Base-by-base conservation (phyloP, 1,284 basidiomycete genomes). In the Marasmius oreades region DNA sequence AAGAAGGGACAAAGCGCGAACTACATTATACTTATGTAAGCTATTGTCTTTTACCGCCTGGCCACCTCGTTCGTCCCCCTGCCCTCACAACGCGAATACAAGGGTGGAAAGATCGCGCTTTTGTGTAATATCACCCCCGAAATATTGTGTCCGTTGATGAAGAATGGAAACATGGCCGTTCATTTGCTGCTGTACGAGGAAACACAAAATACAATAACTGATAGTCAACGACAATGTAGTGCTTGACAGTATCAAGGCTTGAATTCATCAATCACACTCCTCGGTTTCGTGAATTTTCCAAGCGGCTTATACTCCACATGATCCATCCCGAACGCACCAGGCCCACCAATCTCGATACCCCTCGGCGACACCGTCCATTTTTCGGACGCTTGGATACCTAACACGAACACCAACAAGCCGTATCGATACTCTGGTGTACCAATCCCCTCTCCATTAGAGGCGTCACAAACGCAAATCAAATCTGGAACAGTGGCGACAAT, bases 401-500 rank as follows among this genome's bases (percentile, higher is more conserved):
- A 68, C 48, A 85, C 80, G 11, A 79, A 69, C 8, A 83, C 83
- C 31, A 80, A 75, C 42, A 83, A 66, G 10, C 84, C 82, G 61
- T 83, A 84, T 58, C 75, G 77, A 63, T 76, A 77, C 52, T 76
- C 66, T 28, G 72, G 73, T 12, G 73, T 75, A 12, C 84, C 83
- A 18, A 86, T 71, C 1, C 81, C 79, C 10, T 75, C 67, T 7
- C 84, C 84, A 39, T 70, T 81, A 57, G 79, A 77, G 12, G 79
- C 76, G 59, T 86, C 82, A 16, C 84, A 70, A 10, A 86, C 80
- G 0, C 77, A 74, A 51, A 86, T 84, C 24, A 86, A 71, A 66
- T 85, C 84, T 3, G 84, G 84, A 3, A 86, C 82, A 14, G 73
- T 76, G 39, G 72, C 73, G 0, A 72, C 62, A 34, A 73, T 66